Evolutionary conservation across 2,329 filamentous ascomycete genomes (phyloP).

Genomic region (Bertia moriformis): DNA sequence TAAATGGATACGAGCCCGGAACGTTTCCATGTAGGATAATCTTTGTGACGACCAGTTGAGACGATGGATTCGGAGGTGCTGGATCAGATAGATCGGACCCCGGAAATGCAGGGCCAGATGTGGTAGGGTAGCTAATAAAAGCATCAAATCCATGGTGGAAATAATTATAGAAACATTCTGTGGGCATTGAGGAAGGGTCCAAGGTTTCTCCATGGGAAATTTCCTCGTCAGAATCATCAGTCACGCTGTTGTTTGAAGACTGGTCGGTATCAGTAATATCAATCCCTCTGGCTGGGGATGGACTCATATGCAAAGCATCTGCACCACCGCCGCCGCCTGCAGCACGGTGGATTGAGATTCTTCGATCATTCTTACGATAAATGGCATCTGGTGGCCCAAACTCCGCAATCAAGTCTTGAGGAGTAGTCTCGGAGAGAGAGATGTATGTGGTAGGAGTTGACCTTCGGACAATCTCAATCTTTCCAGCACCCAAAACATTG

Average conservation of each 20-base stretch:
- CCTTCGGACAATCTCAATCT: conserved; percentile 62
- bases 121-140: conserved; percentile 58
- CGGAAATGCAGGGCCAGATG: conserved; percentile 47
- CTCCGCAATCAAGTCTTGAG: conserved; percentile 80
- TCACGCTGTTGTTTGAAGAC: conserved; percentile 57
- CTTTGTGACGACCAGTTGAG: conserved; percentile 64
- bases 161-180: conserved; percentile 91
- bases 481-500: conserved; percentile 63
- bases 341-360: conserved; percentile 70
- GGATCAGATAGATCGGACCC: conserved; percentile 4
- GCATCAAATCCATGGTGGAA: conserved; percentile 92
- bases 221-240: conserved; percentile 49
- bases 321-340: conserved; percentile 30
- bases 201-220: conserved; percentile 35
- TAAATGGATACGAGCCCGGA: conserved; percentile 91
- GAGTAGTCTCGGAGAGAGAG: conserved; percentile 69
- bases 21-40: conserved; percentile 89
- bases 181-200: conserved; percentile 30
- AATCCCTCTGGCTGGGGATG: conserved; percentile 29
- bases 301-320: conserved; percentile 26
- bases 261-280: conserved; percentile 60
- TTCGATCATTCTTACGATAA: conserved; percentile 78
- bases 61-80: conserved; percentile 9
- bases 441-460: conserved; percentile 56
- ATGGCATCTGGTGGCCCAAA: conserved; percentile 88